Percentiles rank a stretch among this genome's conserved stretches.
These are phyloP conservation scores for Raffaelea arxii DNA, from an alignment of 2,329 filamentous ascomycete genomes.

Conservation along the genomic window DNA sequence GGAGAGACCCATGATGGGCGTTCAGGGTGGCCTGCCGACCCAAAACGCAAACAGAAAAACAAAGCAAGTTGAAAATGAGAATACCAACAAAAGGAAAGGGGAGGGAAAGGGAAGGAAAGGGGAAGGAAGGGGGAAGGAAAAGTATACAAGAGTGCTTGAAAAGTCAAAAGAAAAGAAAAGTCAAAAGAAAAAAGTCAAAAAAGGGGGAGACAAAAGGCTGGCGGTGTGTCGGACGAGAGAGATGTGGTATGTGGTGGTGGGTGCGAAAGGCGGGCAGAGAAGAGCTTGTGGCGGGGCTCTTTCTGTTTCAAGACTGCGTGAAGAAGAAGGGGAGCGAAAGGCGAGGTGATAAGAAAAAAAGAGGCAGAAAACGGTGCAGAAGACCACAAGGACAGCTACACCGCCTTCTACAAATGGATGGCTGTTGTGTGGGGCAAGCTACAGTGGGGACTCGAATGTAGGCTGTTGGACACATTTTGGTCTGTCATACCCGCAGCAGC, in stretches of 20 bases:
- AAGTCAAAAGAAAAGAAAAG: neutral
- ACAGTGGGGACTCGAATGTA: conserved; percentile 1
- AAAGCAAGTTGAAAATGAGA: too few relatives aligned
- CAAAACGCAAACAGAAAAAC: neutral
- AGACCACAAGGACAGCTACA: too few relatives aligned
- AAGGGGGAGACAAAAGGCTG: too few relatives aligned
- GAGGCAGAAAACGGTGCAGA: too few relatives aligned
- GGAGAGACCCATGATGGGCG: conserved; percentile 66
- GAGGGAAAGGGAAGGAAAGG: neutral
- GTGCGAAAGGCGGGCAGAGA: neutral
- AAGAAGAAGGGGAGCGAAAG: conserved; percentile 1
- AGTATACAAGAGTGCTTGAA: too few relatives aligned
- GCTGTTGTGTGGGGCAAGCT: conserved; percentile 7
- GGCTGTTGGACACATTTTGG: too few relatives aligned
- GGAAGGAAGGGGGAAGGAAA: neutral
- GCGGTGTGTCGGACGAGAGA: neutral
- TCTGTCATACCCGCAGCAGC: too few relatives aligned
- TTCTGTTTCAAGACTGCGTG: conserved; percentile 10
- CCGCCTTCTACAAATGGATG: too few relatives aligned
- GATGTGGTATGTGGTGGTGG: neutral
- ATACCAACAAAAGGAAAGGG: too few relatives aligned
- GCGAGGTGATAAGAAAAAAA: neutral
- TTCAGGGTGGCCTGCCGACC: neutral
- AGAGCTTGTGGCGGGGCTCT: conserved; percentile 5
- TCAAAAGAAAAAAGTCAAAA: too few relatives aligned